These are phyloP conservation scores for Escallonia herrerae DNA, from an alignment of 129 eudicot genomes.

Conservation along the genomic window DNA sequence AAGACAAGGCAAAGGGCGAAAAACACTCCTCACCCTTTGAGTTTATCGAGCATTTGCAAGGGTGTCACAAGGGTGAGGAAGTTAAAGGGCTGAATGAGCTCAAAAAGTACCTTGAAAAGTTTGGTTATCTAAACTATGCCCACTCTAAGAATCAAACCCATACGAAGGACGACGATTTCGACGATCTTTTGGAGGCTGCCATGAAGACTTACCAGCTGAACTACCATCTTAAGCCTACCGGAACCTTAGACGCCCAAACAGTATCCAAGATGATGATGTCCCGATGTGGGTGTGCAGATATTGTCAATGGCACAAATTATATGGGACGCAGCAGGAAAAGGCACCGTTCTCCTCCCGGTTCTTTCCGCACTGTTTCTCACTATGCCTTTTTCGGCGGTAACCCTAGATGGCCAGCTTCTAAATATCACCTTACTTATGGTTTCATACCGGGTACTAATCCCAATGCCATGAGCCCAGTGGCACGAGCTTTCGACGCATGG, in stretches of 20 bases:
- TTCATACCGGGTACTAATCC: background rate
- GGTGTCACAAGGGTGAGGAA: conserved; percentile 17
- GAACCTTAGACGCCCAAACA: conserved; percentile 12
- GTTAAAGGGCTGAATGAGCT: conserved; percentile 14
- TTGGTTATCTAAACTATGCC: conserved; percentile 13
- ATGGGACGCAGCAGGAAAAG: background rate
- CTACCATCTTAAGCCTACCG: conserved; percentile 19
- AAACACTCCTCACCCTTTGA: conserved; percentile 8
- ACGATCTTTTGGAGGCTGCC: conserved; percentile 17
- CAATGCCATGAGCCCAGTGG: background rate
- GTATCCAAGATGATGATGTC: conserved; percentile 16
- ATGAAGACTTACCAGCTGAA: conserved; percentile 21
- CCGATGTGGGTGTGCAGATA: conserved; percentile 28
- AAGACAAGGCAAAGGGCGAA: background rate
- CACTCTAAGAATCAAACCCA: background rate
- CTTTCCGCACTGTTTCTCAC: conserved; percentile 8
- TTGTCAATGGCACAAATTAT: conserved; percentile 13
- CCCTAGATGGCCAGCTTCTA: conserved; percentile 18
- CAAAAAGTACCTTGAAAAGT: conserved; percentile 15
- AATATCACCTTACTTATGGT: conserved; percentile 8
- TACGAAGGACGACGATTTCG: conserved; percentile 11
- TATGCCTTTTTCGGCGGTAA: conserved; percentile 5
- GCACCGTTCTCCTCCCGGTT: background rate
- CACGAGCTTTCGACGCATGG: conserved; percentile 24
- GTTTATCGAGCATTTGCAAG: conserved; percentile 15